Percentiles rank a stretch among this genome's conserved stretches.
Evolutionary conservation across 1,284 basidiomycete genomes (phyloP).

Genomic region (Cryptococcus sp.): DNA sequence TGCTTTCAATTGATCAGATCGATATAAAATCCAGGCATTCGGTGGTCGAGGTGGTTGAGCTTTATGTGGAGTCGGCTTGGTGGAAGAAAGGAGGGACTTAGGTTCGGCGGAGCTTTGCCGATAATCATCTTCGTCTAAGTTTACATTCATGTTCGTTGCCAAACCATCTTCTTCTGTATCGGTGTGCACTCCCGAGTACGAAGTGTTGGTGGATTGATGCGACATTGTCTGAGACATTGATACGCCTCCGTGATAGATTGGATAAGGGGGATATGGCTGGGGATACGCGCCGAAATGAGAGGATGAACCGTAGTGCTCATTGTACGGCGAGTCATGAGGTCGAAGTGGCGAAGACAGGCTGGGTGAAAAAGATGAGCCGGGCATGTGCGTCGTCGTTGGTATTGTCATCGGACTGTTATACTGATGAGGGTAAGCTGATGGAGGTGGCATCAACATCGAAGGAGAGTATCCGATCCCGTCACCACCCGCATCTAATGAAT

Average conservation of each 20-base stretch:
- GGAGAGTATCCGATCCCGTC: neutral
- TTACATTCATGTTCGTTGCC: neutral
- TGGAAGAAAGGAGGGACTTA: no score
- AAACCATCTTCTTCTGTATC: neutral
- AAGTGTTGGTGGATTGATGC: neutral
- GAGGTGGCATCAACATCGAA: neutral
- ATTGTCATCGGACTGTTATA: no score
- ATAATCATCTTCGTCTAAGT: neutral
- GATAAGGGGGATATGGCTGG: slow-evolving; percentile 1
- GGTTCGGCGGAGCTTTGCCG: no score
- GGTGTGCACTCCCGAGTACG: neutral
- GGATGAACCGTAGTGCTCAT: no score
- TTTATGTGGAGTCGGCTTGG: neutral
- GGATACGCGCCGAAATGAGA: slow-evolving; percentile 1
- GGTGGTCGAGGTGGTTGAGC: slow-evolving; percentile 64
- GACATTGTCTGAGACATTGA: neutral
- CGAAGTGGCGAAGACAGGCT: no score
- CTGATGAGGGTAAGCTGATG: neutral
- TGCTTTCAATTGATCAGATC: slow-evolving; percentile 59
- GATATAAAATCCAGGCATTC: slow-evolving; percentile 91
- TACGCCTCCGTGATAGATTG: no score
- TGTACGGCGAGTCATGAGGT: no score
- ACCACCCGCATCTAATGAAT: no score
- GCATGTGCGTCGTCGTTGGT: no score
- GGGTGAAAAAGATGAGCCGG: no score